Evolutionary conservation across 176 grass and related monocot species (phyloP).

Genomic region (Carex pumila): DNA sequence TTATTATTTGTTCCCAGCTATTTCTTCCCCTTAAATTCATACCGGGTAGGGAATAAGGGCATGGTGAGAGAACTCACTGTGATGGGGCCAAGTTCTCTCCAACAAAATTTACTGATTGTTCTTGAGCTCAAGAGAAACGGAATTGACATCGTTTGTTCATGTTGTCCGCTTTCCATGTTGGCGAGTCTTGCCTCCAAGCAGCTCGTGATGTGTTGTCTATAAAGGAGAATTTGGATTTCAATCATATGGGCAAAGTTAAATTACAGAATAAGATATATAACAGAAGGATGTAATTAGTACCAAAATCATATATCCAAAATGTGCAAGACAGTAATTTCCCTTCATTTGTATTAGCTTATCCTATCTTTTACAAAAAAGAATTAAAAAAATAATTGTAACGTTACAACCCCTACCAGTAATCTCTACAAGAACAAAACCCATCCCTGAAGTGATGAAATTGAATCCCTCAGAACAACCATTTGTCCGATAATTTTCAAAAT

Average conservation of each 20-base stretch:
- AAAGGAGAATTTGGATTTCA: neutral
- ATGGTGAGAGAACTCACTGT: neutral
- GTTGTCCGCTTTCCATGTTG: neutral
- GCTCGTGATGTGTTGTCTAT: neutral
- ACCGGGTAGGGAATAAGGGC: neutral
- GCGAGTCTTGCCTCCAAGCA: neutral
- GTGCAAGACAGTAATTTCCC: neutral
- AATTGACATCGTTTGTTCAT: neutral
- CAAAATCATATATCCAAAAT: too few relatives aligned
- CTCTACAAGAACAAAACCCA: conserved; percentile 40
- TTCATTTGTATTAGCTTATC: neutral
- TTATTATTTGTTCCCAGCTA: neutral
- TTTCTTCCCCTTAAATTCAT: neutral
- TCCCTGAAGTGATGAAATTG: conserved; percentile 48
- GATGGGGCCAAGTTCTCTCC: neutral
- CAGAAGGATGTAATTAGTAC: neutral
- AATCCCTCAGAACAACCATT: conserved; percentile 47
- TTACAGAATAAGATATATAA: neutral
- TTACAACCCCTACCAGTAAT: conserved; percentile 21
- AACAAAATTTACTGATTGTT: neutral
- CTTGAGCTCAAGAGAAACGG: neutral
- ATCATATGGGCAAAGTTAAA: neutral
- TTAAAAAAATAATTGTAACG: neutral
- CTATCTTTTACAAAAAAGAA: neutral
- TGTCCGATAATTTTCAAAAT: conserved; percentile 27